phyloP scores from a whole-genome alignment of 169 alveolate genomes.

The Plasmodium yoelii region DNA sequence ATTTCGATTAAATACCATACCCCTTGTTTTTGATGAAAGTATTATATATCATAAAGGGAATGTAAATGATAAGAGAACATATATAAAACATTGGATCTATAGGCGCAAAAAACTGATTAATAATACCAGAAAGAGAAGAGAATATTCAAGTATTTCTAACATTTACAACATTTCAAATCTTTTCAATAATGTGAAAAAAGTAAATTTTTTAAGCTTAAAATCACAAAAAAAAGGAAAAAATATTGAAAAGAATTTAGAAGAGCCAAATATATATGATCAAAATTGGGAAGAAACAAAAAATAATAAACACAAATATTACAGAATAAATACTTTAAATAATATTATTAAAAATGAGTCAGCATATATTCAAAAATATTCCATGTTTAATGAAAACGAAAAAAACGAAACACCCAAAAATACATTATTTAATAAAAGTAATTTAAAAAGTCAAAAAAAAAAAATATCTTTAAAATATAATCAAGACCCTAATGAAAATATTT shows the following conservation, averaged over 20 bases:
- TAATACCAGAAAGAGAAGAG: background rate
- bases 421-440: slow-evolving; percentile 8
- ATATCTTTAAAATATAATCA: slow-evolving; percentile 5
- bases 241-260: background rate
- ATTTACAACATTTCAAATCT: slow-evolving; percentile 1
- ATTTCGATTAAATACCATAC: slow-evolving; percentile 34
- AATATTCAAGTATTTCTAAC: slow-evolving; percentile 3
- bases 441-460: slow-evolving; percentile 4
- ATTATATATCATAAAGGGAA: background rate
- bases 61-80: background rate
- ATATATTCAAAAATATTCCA: slow-evolving; percentile 52
- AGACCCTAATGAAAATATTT: slow-evolving; percentile 17
- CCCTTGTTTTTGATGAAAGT: slow-evolving; percentile 1
- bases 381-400: slow-evolving; percentile 58
- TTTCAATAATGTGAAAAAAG: background rate
- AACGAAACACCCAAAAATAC: slow-evolving; percentile 26
- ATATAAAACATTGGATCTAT: background rate
- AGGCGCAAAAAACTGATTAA: background rate
- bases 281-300: slow-evolving; percentile 21
- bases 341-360: slow-evolving; percentile 31
- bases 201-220: slow-evolving; percentile 4
- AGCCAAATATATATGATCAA: background rate
- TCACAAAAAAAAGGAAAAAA: slow-evolving; percentile 14
- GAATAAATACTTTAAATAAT: slow-evolving; percentile 31
- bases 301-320: background rate